These are phyloP conservation scores for Thraustochytrium sp. DNA, from an alignment of 352 stramenopile species.

Conservation along the genomic window DNA sequence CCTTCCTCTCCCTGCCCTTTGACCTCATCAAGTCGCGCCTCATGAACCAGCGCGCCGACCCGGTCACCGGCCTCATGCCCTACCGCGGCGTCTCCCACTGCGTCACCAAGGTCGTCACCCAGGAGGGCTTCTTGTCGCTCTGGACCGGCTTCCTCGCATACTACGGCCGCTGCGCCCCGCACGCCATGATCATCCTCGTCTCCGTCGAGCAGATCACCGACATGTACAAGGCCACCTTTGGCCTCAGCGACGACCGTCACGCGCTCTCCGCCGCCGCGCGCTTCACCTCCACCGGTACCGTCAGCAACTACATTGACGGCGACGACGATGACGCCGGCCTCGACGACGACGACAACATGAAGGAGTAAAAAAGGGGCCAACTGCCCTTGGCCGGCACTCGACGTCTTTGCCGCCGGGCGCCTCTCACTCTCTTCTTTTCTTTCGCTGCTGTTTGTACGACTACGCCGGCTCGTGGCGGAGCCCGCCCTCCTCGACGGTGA, in stretches of 20 bases:
- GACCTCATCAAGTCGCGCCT: conserved; percentile 97
- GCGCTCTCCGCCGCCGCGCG: background rate
- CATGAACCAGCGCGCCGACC: conserved; percentile 92
- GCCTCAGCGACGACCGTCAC: background rate
- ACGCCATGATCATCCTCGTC: conserved; percentile 99
- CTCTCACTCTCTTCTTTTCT: too few relatives aligned
- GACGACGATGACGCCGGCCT: conserved; percentile 29
- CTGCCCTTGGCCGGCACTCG: too few relatives aligned
- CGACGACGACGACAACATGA: conserved; percentile 37
- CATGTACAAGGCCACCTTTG: conserved; percentile 28
- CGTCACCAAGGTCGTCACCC: conserved; percentile 84
- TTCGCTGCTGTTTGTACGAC: too few relatives aligned
- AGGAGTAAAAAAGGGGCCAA: too few relatives aligned
- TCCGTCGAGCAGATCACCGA: conserved; percentile 73
- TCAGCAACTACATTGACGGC: conserved; percentile 41
- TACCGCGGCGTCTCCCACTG: conserved; percentile 92
- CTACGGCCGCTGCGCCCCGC: conserved; percentile 94
- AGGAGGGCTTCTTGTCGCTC: conserved; percentile 88
- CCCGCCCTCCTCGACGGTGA: too few relatives aligned
- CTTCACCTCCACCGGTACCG: conserved; percentile 39
- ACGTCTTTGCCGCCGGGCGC: too few relatives aligned
- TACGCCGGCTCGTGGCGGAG: too few relatives aligned
- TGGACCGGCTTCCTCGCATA: conserved; percentile 97
- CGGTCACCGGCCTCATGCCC: conserved; percentile 75
- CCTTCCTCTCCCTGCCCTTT: conserved; percentile 95